A percentile compares a stretch with the other conserved stretches of the same genome.
These are phyloP conservation scores for Podospora pseudopauciseta DNA, from an alignment of 495 filamentous ascomycete genomes.

Conservation along the genomic window DNA sequence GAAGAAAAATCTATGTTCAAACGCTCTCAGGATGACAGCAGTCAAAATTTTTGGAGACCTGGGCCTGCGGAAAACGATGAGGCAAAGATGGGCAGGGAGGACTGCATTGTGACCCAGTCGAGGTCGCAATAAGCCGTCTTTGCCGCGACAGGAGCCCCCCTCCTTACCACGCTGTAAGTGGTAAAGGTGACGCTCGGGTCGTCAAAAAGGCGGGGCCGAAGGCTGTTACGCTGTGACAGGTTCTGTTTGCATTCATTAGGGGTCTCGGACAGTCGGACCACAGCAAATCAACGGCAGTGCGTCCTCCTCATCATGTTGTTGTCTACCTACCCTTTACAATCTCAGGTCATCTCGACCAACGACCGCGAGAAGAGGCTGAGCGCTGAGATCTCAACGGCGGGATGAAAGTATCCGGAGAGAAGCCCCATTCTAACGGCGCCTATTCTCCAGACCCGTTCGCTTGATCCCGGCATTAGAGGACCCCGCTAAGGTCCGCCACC, in stretches of 20 bases:
- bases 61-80: not conserved
- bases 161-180: slow-evolving; percentile 5
- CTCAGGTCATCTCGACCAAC: not conserved
- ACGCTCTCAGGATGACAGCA: not conserved
- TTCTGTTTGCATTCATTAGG: not conserved
- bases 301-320: not conserved
- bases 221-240: slow-evolving; percentile 1
- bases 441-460: not conserved
- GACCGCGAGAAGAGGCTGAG: not conserved
- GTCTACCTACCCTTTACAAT: not conserved
- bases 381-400: not conserved
- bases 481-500: not conserved
- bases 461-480: not conserved
- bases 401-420: not conserved
- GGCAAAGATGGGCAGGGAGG: slow-evolving; percentile 1
- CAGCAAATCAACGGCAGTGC: not conserved
- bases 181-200: not conserved
- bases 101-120: not conserved
- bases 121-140: slow-evolving; percentile 6
- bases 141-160: slow-evolving; percentile 1
- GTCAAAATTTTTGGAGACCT: not conserved
- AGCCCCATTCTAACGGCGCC: not conserved
- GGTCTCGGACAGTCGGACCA: slow-evolving; percentile 1
- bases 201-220: slow-evolving; percentile 7
- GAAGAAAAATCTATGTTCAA: not conserved